Conservation (phyloP, 805 yeast genomes). For the Diddensiella transvaalensis region DNA sequence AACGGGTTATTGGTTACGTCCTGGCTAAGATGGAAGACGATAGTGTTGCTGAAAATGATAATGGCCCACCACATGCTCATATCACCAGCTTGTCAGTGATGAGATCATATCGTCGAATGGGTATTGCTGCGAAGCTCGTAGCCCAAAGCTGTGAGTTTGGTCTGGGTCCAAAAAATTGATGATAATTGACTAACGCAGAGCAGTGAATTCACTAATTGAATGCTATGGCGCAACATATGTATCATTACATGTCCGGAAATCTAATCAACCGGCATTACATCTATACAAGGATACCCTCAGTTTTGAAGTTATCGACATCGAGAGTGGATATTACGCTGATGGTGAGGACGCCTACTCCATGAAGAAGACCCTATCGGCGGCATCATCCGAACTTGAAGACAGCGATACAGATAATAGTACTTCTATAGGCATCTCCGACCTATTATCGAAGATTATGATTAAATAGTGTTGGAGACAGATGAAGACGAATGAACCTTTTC, state of each 20-base stretch:
- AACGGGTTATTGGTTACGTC: conserved; percentile 92
- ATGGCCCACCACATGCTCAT: conserved; percentile 68
- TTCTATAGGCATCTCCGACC: no score
- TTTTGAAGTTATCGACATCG: conserved; percentile 79
- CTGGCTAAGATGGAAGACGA: conserved; percentile 97
- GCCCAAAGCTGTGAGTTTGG: conserved; percentile 9
- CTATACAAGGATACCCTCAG: conserved; percentile 79
- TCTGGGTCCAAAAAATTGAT: conserved; percentile 6
- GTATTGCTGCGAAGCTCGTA: conserved; percentile 89
- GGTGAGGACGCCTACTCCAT: conserved; percentile 97
- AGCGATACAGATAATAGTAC: no score
- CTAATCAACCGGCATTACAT: conserved; percentile 91
- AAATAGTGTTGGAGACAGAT: no score
- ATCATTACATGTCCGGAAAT: conserved; percentile 87
- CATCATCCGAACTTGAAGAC: no score
- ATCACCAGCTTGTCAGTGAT: conserved; percentile 90
- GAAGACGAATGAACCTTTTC: conserved; percentile 7
- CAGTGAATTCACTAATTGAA: conserved; percentile 76
- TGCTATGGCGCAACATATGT: conserved; percentile 78
- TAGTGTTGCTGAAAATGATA: conserved; percentile 22
- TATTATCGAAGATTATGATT: no score
- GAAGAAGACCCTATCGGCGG: conserved; percentile 75
- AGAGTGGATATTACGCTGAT: conserved; percentile 89
- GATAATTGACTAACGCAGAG: no score
- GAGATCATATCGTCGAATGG: conserved; percentile 94